Evolutionary conservation across 352 stramenopile genomes (phyloP), one percentile per base, ranked within the genome.

Genomic region (Phytophthora idaei): DNA sequence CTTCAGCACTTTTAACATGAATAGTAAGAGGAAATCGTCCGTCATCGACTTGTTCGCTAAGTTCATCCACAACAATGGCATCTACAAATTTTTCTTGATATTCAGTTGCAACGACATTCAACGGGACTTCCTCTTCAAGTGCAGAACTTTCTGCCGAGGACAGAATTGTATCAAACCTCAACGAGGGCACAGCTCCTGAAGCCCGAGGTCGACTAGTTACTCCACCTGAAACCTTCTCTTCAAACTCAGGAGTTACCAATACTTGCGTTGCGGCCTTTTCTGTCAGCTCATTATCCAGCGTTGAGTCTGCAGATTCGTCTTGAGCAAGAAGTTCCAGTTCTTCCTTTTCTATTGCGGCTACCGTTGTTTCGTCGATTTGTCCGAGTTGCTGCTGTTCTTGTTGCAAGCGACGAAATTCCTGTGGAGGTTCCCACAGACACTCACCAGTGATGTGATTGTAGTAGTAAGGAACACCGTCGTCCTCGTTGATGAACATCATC

Each of bases 401-500:
- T 39, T 39, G 41, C 25, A 78, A 83, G 27, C 57, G 76, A 6
- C 86, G 39, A 28, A 86, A 92, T 10, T 83, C 68, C 6, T 73
- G 74, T 1, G 85, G 85, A 2, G 80, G 68, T 12, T 90, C 81
- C 85, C 85, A 93, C 15, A 90, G 69, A 61, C 81, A 90, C 53
- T 90, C 76, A 1, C 71, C 72, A 15, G 80, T 90, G 29, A 73
- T 32, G 42, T 81, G 56, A 44, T 92, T 86, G 62, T 90, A 90
- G 63, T 92, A 93, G 61, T 93, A 93, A 28, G 82, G 80, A 14
- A 80, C 57, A 9, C 78, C 80, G 27, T 87, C 79, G n/a, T 55
- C 74, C 57, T 90, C 81, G 47, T 90, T 89, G 6, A 90, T 31
- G 41, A 90, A 84, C 78, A 90, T 81, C 59, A 89, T 88, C 85